A percentile compares a stretch with the other conserved stretches of the same genome.
These are phyloP conservation scores for Glycine soja DNA, from an alignment of 306 rosid species.

Conservation along the genomic window DNA sequence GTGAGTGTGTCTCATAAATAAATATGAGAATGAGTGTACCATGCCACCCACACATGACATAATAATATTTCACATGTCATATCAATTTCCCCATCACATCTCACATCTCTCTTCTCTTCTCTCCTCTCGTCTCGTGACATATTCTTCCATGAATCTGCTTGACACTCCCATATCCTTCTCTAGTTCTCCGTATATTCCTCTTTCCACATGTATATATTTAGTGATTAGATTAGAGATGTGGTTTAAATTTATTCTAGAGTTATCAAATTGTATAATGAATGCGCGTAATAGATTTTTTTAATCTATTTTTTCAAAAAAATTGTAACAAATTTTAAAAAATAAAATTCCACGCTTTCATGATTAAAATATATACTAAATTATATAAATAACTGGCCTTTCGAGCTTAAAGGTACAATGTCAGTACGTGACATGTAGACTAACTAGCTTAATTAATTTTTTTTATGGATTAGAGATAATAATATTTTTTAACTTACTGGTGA, in stretches of 20 bases:
- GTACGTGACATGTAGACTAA: conserved; percentile 2
- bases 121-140: conserved; percentile 15
- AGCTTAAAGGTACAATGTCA: neutral
- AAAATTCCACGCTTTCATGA: neutral
- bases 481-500: no score
- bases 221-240: neutral
- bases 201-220: neutral
- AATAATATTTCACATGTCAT: neutral
- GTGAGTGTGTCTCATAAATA: conserved; percentile 5
- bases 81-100: neutral
- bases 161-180: conserved; percentile 23
- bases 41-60: conserved; percentile 27
- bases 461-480: no score
- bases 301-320: neutral
- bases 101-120: neutral
- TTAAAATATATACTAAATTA: neutral
- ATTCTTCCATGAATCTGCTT: conserved; percentile 32
- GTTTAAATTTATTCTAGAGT: neutral
- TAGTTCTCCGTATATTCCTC: conserved; percentile 24
- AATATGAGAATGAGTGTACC: conserved; percentile 26
- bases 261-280: neutral
- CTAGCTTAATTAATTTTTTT: no score
- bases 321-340: no score
- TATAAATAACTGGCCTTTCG: neutral
- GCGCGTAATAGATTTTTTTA: neutral